Base-by-base conservation (phyloP, 345 rosid genomes). In the Linum lewisii region DNA sequence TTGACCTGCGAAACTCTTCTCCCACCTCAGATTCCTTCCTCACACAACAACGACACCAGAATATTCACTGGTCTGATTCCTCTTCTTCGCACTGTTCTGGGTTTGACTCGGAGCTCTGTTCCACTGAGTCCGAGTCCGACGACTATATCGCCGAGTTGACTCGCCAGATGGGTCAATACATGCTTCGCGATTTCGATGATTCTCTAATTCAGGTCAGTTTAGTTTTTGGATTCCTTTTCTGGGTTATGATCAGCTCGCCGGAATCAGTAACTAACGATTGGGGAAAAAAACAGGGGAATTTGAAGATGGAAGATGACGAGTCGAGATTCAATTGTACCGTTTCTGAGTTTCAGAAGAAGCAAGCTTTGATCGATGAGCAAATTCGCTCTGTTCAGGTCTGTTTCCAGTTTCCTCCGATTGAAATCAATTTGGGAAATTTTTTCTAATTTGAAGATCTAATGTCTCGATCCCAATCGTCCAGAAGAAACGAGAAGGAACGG, bases 111-210 rank as follows among this genome's bases (percentile, higher is more conserved):
- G 34, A 29, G 34, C 7, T 8, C 0, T 70, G 67, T 16, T 64
- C 72, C 5, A 66, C 71, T 21, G 78, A 71, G 51, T 68, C 69
- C 19, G 77, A 75, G 36, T 70, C 72, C 57, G 75, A 83, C 54
- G 86, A 76, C n/a, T 82, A 78, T 59, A 69, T 74, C n/a, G 77
- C 84, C 7, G 86, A 84, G 77, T 68, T 88, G 80, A 80, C 85
- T 59, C 90, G 86, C 14, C 86, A 74, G 82, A 92, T 92, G 98
- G 83, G 90, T 69, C 71, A 80, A 38, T 72, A 65, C 77, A 86
- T 81, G 86, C 71, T 82, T 18, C 80, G 68, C 19, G 92, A 85
- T 6, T 83, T 78, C 14, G 81, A 76, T 2, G 20, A 15, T 52
- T 8, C 23, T 26, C n/a, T n/a, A n/a, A n/a, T n/a, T n/a, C n/a